A percentile compares a stretch with the other conserved stretches of the same genome.
phyloP scores from a whole-genome alignment of 2,329 filamentous ascomycete genomes.

The Aspergillus hiratsukae region DNA sequence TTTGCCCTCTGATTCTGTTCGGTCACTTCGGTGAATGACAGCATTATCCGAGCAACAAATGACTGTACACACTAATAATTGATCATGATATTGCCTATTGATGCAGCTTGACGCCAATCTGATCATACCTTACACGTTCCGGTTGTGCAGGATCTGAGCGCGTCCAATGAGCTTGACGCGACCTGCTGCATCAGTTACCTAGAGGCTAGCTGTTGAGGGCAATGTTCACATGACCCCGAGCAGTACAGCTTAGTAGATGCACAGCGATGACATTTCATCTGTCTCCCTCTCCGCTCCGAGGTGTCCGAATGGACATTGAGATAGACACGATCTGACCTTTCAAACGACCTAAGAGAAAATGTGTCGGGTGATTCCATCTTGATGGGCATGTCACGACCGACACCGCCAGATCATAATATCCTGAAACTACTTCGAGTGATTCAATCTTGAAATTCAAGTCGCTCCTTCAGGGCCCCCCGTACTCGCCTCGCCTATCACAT shows the following conservation, averaged over 20 bases:
- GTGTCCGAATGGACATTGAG: slow-evolving; percentile 29
- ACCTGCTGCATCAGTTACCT: background rate
- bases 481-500: slow-evolving; percentile 2
- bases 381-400: slow-evolving; percentile 3
- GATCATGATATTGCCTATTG: background rate
- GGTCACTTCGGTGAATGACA: background rate
- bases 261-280: slow-evolving; percentile 10
- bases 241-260: slow-evolving; percentile 9
- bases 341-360: slow-evolving; percentile 3
- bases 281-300: slow-evolving; percentile 20
- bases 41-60: background rate
- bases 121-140: background rate
- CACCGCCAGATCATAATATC: slow-evolving; percentile 15
- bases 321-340: slow-evolving; percentile 23
- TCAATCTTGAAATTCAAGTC: slow-evolving; percentile 4
- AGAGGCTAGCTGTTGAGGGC: background rate
- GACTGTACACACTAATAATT: background rate
- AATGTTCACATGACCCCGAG: slow-evolving; percentile 18
- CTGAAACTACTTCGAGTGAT: slow-evolving; percentile 2
- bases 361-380: slow-evolving; percentile 17
- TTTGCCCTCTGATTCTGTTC: slow-evolving; percentile 2
- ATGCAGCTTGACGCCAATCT: background rate
- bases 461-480: background rate
- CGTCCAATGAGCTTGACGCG: background rate
- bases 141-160: background rate